Conservation (phyloP, 495 filamentous ascomycete genomes). For the Xylaria curta region DNA sequence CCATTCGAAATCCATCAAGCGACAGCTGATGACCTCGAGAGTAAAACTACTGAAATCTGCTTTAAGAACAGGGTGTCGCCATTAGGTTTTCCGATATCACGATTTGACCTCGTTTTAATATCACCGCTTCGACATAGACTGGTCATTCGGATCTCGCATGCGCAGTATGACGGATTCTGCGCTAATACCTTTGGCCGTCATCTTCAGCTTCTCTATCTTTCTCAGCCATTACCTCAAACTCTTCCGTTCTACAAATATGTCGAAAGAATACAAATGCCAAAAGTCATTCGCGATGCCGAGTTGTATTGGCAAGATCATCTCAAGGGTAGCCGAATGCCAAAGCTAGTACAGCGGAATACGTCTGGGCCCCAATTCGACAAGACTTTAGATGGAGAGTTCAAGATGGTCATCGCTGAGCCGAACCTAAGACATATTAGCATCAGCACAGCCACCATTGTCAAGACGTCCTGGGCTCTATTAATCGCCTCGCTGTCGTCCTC, state of each 20-base stretch:
- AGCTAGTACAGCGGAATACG: neutral
- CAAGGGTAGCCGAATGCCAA: slow-evolving; percentile 1
- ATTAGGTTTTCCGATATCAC: neutral
- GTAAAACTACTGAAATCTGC: neutral
- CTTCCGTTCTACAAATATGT: slow-evolving; percentile 1
- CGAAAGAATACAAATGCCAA: neutral
- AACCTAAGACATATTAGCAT: neutral
- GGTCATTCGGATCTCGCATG: neutral
- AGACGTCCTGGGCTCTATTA: neutral
- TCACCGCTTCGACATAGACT: neutral
- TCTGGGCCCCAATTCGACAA: neutral
- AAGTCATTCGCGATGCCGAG: neutral
- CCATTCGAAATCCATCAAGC: neutral
- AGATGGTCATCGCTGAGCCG: neutral
- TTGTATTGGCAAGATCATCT: slow-evolving; percentile 4
- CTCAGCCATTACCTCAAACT: neutral
- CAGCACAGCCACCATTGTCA: slow-evolving; percentile 1
- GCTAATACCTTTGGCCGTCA: neutral
- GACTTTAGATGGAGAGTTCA: neutral
- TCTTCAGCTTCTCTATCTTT: neutral
- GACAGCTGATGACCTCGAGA: neutral
- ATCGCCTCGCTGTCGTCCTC: neutral
- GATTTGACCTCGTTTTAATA: neutral
- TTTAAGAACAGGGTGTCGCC: neutral
- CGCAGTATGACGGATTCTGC: slow-evolving; percentile 4